Evolutionary conservation across 768 basidiomycete species (phyloP), one percentile per base, ranked within the genome.

Genomic region (Leccinum arenicola): DNA sequence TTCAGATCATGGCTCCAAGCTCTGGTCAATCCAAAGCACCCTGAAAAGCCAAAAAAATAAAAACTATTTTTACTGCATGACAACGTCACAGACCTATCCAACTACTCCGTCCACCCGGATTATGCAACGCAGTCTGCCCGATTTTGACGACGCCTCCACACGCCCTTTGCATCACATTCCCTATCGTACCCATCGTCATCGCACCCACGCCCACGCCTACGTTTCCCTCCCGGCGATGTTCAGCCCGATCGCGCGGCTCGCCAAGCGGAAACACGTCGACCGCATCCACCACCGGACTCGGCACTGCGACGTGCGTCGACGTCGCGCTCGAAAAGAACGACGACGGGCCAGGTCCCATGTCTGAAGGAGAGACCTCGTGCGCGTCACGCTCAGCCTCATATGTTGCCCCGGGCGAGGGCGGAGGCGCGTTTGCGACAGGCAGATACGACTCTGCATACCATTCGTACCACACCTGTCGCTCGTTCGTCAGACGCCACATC

Each of bases 391-490:
- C 40, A 19, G 10, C 10, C n/a, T 43, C 40, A 15, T 11, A 43
- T 10, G 33, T 35, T 35, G 10, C 40, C n/a, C n/a, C 40, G 4
- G 40, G 40, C 4, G 10, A 43, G 59, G 17, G 65, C 73, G 38
- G 50, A n/a, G 2, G 57, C 36, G 70, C 67, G 43, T 72, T 73
- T 35, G 82, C 78, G 17, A 88, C 77, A 5, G 90, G 84, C 54
- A 98, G 77, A 77, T 92, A 98, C 17, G 93, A 88, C 68, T 98
- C 95, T 0, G 94, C 95, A 68, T 90, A 88, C 97, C 97, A 99
- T 74, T 98, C 97, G 74, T 98, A 98, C 97, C 97, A 99, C 14
- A 99, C 91, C 65, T 90, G 88, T 17, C 86, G 84, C 57, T 88
- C 83, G 73, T 91, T 91, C 2, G 94, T 96, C 62, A 97, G 75